These are phyloP conservation scores for Nigrospora sphaerica DNA, from an alignment of 2,329 filamentous ascomycete species.

Conservation along the genomic window DNA sequence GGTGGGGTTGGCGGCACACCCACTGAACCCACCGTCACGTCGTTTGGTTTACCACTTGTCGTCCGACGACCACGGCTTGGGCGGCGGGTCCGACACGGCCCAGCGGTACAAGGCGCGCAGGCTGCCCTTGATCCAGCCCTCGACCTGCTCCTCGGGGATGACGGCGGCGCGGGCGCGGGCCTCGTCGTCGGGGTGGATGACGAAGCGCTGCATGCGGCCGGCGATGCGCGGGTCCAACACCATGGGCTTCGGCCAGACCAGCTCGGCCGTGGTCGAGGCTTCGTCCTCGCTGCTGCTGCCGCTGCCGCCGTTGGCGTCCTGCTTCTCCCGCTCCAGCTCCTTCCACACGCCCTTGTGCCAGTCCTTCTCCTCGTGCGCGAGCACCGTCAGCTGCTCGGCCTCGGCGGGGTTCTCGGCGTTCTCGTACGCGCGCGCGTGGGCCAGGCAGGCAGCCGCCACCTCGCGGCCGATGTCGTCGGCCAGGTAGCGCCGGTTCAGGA, in stretches of 20 bases:
- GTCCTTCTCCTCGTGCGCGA: conserved; percentile 67
- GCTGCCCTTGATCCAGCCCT: conserved; percentile 60
- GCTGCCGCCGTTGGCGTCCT: conserved; percentile 20
- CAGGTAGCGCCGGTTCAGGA: conserved; percentile 75
- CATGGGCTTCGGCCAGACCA: conserved; percentile 69
- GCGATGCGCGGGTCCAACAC: conserved; percentile 71
- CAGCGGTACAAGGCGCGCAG: conserved; percentile 47
- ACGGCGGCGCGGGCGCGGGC: conserved; percentile 54
- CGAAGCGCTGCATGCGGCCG: conserved; percentile 73
- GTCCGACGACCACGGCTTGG: conserved; percentile 19
- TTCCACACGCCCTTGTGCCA: conserved; percentile 79
- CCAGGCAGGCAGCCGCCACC: conserved; percentile 77
- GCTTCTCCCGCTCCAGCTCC: conserved; percentile 33
- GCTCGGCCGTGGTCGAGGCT: conserved; percentile 35
- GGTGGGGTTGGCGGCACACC: too few species aligned
- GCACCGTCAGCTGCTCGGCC: conserved; percentile 56
- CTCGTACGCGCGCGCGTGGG: conserved; percentile 43
- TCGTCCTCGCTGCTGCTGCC: conserved; percentile 11
- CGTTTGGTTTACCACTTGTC: background rate
- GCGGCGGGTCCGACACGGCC: conserved; percentile 34
- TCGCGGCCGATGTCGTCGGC: conserved; percentile 84
- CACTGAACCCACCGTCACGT: too few species aligned
- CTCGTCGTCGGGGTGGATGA: conserved; percentile 63
- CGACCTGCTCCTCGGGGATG: conserved; percentile 60
- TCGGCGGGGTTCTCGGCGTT: conserved; percentile 26